Conservation (phyloP, 2,329 filamentous ascomycete species). For the Trichoderma citrinoviride region DNA sequence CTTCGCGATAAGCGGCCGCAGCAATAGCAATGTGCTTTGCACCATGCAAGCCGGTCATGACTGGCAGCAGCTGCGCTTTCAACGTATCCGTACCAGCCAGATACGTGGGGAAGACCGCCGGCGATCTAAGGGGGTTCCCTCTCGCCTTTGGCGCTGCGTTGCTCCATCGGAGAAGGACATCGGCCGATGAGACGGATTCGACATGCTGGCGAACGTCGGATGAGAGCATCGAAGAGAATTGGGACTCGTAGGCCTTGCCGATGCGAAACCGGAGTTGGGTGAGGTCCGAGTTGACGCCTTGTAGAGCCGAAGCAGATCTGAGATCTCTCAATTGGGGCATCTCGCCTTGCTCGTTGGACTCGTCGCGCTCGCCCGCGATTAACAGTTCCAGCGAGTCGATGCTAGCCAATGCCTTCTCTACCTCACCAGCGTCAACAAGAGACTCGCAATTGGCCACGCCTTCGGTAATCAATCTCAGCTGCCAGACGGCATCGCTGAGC, state of each 20-base stretch:
- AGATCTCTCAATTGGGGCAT: constrained; percentile 60
- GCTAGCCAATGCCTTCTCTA: constrained; percentile 74
- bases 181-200: constrained; percentile 64
- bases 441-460: constrained; percentile 74
- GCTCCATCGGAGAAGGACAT: constrained; percentile 83
- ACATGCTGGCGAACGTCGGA: constrained; percentile 79
- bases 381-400: constrained; percentile 77
- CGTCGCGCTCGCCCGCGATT: constrained; percentile 67
- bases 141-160: constrained; percentile 70
- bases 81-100: constrained; percentile 69
- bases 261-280: constrained; percentile 73
- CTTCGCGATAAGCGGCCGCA: constrained; percentile 79
- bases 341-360: constrained; percentile 31
- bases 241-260: constrained; percentile 79
- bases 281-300: constrained; percentile 76
- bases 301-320: constrained; percentile 71
- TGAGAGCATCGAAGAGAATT: constrained; percentile 75
- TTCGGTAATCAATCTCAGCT: constrained; percentile 75
- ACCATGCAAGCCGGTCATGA: constrained; percentile 75
- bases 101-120: constrained; percentile 74
- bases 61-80: constrained; percentile 65
- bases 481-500: constrained; percentile 76
- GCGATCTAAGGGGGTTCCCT: constrained; percentile 62
- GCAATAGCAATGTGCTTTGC: constrained; percentile 78
- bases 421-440: constrained; percentile 76